Base-by-base conservation (phyloP, 2,329 filamentous ascomycete species). In the Epichloe sp. region DNA sequence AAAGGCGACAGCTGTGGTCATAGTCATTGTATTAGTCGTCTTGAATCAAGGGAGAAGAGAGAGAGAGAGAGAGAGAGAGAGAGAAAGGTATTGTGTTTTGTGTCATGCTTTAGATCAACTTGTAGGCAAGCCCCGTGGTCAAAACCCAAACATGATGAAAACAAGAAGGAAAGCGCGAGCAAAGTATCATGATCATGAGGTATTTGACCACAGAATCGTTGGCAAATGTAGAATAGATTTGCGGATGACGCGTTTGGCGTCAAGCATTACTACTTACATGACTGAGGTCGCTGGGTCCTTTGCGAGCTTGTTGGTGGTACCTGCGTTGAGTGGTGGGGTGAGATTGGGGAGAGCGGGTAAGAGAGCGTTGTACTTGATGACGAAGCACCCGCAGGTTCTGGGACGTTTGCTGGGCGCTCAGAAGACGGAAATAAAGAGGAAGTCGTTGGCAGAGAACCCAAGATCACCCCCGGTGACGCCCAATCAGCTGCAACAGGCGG, bases 371-470 rank as follows among this genome's bases (percentile, higher is more conserved):
- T 50, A 47, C 51, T 53, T 31, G 51, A 57, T 43, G 53, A 55
- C 42, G 54, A 53, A 34, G 50, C 52, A 50, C 54, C 56, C 45
- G 47, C 53, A 37, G 60, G 58, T 41, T 46, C 45, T 7, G 58
- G 54, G 8, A 50, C 34, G 50, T 58, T 60, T 52, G 55, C 43
- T 47, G 53, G 44, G 11, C 55, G 52, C 7, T 59, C 60, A 23
- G 54, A 42, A 44, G 52, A 47, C 15, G 54, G 23, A 43, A 60
- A 59, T 2, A 56, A 47, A 35, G 35, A 31, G 34, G 31, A 7
- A 48, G 40, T 8, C 17, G 57, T 54, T 54, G 58, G 55, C 54
- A 59, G 56, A 45, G 53, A 49, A 52, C 59, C 60, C 41, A 53
- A 53, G 6, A 52, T 56, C 40, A 53, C 52, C 51, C 54, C 54